Evolutionary conservation across 1,284 basidiomycete species (phyloP), one percentile per base, ranked within the genome.

Genomic region (Malassezia equina): DNA sequence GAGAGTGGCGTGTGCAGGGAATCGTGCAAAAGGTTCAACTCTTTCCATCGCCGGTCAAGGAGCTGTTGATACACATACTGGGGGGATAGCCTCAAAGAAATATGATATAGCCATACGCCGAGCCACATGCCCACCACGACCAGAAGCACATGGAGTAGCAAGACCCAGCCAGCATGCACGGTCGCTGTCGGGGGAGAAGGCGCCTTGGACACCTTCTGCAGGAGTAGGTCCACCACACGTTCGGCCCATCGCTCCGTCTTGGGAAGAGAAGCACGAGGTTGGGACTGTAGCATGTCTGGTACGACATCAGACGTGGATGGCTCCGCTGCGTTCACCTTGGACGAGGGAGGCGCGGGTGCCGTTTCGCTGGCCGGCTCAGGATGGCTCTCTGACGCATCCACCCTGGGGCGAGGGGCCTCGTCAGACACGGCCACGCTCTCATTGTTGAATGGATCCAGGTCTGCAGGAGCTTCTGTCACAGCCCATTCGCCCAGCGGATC

Each of bases 51-150:
- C 23, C 17, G 12, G 8, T 29, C 40, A 19, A 50, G 24, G 4
- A 48, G 17, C 24, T 27, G 32, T 11, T 34, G 21, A 25, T 48
- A 48, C n/a, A 48, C 32, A n/a, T 36, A 28, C 2, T 31, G 19
- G 32, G 46, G 46, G 8, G 33, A 32, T 7, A 25, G 12, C n/a
- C 11, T 33, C 27, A 51, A 19, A 11, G 21, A 13, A 27, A 50
- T 7, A 25, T 43, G 40, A 27, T 47, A 52, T 2, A 51, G 6
- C 55, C 55, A 57, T 6, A 57, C 19, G 12, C 55, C 55, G 1
- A 45, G 24, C 55, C 55, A 57, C 1, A 57, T 48, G 24, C 55
- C 55, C 4, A 47, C 13, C 13, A 27, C 17, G 4, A 52, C n/a
- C 3, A 52, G 36, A 17, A 41, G 39, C 9, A 36, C 12, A 21